Percentiles rank a stretch among this genome's conserved stretches.
Conservation (phyloP, 164 flowering plant species). For the Cinnamomum micranthum region DNA sequence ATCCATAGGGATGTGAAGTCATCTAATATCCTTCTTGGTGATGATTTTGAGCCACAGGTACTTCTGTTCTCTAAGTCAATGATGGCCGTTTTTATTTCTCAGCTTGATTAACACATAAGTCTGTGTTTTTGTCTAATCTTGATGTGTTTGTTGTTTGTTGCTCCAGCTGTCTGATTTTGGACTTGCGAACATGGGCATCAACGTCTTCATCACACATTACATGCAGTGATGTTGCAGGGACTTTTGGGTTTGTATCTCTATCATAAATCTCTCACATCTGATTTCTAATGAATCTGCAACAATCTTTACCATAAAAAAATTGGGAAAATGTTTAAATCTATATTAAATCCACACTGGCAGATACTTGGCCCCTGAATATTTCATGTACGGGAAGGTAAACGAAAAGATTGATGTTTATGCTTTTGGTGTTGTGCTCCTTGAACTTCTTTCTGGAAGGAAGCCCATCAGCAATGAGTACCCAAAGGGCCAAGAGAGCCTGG, state of each 20-base stretch:
- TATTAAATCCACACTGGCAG: conserved; percentile 32
- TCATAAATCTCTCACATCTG: background rate
- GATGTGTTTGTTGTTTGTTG: background rate
- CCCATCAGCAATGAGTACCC: conserved; percentile 72
- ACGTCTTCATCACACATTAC: conserved; percentile 54
- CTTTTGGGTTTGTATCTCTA: conserved; percentile 69
- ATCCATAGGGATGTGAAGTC: conserved; percentile 98
- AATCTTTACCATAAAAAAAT: background rate
- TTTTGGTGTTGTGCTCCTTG: conserved; percentile 94
- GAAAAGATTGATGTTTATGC: conserved; percentile 93
- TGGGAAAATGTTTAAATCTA: background rate
- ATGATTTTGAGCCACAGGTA: conserved; percentile 90
- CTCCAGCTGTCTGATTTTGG: conserved; percentile 95
- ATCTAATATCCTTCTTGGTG: conserved; percentile 79
- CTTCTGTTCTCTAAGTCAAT: background rate
- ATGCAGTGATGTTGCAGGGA: conserved; percentile 89
- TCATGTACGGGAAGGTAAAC: conserved; percentile 88
- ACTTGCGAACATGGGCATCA: conserved; percentile 83
- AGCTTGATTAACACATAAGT: background rate
- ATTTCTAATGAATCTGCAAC: background rate
- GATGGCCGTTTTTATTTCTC: background rate
- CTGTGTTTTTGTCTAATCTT: background rate
- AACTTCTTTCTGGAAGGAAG: conserved; percentile 90
- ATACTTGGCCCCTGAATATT: conserved; percentile 97
- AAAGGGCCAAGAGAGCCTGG: conserved; percentile 92